Base-by-base conservation (phyloP, 2,329 filamentous ascomycete species). In the Colletotrichum cuscutae region DNA sequence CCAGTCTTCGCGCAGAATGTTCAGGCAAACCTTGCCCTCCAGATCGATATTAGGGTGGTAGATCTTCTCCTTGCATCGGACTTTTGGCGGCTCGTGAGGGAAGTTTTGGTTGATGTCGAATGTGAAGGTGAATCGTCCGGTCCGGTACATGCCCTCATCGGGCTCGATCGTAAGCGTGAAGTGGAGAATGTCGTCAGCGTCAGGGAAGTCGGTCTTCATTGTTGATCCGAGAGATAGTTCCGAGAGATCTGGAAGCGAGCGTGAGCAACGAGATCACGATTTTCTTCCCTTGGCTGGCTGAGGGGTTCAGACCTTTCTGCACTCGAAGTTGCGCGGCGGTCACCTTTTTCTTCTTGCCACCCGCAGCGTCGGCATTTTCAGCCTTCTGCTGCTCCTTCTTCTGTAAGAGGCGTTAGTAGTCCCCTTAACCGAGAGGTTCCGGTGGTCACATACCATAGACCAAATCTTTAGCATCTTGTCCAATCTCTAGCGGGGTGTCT, bases 31-130 rank as follows among this genome's bases (percentile, higher is more conserved):
- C 81, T 99, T 99, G 77, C 97, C 97, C 82, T 98, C 95, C 53
- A 98, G 89, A 80, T 99, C 97, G 81, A 99, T 99, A 84, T 99
- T 99, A 6, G 97, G 97, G 82, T 99, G 97, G 86, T 99, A 99
- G 79, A 99, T 98, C 88, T 98, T 98, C 85, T 99, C 94, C 77
- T 92, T 93, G 86, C 97, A 98, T 80, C 94, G 97, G 78, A 99
- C 97, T 85, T 98, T 98, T 24, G 97, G 97, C 75, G 97, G 95
- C 82, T 98, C 95, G 85, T 98, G 97, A 0, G 97, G 97, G 84
- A 98, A 99, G 86, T 94, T 97, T 81, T 96, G 94, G 83, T 94
- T 95, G 86, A 99, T 97, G 75, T 90, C 90, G 84, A 99, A 98
- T 76, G 90, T 93, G 83, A 99, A 99, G 73, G 92, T 91, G 85